phyloP scores from a whole-genome alignment of 2,329 filamentous ascomycete species.

The Coniella vitis region DNA sequence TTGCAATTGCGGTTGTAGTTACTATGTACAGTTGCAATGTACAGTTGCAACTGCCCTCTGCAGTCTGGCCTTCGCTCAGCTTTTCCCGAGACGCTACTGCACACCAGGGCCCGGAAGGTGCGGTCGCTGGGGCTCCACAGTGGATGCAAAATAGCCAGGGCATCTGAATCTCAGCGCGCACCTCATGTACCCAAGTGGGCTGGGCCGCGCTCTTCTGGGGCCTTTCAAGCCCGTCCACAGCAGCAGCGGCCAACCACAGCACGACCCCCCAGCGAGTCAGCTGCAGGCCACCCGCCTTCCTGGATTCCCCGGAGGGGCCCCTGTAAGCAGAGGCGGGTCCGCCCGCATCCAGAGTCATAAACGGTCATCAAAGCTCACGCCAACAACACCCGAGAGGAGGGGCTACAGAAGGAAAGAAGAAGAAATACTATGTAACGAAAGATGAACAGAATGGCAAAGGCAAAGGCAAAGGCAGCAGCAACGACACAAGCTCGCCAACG shows the following conservation, averaged over 20 bases:
- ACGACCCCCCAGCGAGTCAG: constrained; percentile 5
- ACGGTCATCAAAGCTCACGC: not conserved
- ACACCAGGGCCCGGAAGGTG: not conserved
- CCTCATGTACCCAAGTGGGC: constrained; percentile 3
- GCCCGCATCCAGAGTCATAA: not conserved
- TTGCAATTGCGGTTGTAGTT: no score
- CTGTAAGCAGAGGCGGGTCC: constrained; percentile 1
- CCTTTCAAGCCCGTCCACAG: not conserved
- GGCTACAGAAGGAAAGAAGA: not conserved
- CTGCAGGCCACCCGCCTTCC: constrained; percentile 13
- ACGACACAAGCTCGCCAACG: no score
- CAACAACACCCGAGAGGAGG: not conserved
- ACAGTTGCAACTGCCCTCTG: no score
- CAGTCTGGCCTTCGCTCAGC: no score
- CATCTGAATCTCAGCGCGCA: constrained; percentile 1
- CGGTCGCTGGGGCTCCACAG: not conserved
- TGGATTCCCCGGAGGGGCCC: constrained; percentile 10
- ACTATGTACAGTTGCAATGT: no score
- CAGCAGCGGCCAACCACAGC: not conserved
- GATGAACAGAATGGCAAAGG: not conserved
- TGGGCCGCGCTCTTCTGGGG: not conserved
- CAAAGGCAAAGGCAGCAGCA: no score
- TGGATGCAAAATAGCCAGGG: not conserved
- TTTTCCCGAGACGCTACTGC: not conserved
- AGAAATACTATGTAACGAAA: not conserved